Conservation (phyloP, 306 rosid genomes). For the Malus domestica region DNA sequence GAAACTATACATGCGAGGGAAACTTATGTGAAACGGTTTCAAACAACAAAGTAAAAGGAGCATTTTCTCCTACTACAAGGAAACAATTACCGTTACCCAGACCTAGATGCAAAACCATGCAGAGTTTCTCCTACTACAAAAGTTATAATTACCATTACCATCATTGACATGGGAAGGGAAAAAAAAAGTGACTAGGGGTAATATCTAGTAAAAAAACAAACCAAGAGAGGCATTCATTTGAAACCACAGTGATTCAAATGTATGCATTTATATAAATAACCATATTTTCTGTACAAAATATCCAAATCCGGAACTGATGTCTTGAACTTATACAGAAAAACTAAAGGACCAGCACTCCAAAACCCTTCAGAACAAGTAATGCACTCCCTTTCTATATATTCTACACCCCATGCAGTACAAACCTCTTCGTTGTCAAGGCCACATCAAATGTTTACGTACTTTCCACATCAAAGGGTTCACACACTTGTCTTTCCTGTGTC, state of each 20-base stretch:
- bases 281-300: not conserved
- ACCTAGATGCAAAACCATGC: no score
- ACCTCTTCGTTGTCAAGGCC: slow-evolving; percentile 6
- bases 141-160: no score
- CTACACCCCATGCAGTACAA: slow-evolving; percentile 9
- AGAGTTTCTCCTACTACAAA: no score
- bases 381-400: slow-evolving; percentile 18
- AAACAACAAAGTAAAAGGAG: no score
- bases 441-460: slow-evolving; percentile 17
- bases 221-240: not conserved
- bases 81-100: no score
- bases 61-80: no score
- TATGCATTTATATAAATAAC: not conserved
- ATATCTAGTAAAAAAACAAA: not conserved
- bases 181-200: no score
- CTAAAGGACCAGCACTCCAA: slow-evolving; percentile 2
- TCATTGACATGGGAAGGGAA: no score
- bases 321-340: not conserved
- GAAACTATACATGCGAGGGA: no score
- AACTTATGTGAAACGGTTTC: no score
- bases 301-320: not conserved
- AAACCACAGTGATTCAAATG: not conserved
- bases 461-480: not conserved
- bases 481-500: not conserved
- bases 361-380: slow-evolving; percentile 1